phyloP scores from a whole-genome alignment of 345 rosid genomes.

The Arabis alpina region DNA sequence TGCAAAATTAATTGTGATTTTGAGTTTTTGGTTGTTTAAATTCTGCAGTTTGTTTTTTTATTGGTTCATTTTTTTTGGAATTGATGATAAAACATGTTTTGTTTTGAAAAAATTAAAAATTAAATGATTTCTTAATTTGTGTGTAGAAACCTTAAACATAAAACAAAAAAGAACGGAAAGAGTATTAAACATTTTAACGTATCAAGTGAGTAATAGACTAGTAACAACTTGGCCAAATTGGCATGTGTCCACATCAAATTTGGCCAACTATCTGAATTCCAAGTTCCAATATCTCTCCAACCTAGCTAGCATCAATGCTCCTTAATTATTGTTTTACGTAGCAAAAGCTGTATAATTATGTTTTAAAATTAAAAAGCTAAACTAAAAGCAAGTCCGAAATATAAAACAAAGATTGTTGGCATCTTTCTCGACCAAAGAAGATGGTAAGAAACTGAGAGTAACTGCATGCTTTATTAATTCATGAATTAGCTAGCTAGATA shows the following conservation, averaged over 20 bases:
- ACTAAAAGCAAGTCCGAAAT: slow-evolving; percentile 13
- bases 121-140: too few species aligned
- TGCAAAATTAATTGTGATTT: too few species aligned
- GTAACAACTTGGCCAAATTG: slow-evolving; percentile 41
- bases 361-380: background rate
- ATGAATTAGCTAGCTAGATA: slow-evolving; percentile 7
- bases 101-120: too few species aligned
- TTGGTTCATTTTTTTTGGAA: too few species aligned
- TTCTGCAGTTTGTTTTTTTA: too few species aligned
- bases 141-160: too few species aligned
- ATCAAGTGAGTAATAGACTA: slow-evolving; percentile 23
- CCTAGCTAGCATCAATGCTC: slow-evolving; percentile 36
- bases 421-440: slow-evolving; percentile 29
- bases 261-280: slow-evolving; percentile 36
- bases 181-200: slow-evolving; percentile 24
- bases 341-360: slow-evolving; percentile 31
- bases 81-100: too few species aligned
- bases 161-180: too few species aligned
- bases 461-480: background rate
- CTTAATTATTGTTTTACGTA: slow-evolving; percentile 40
- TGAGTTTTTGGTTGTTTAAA: too few species aligned
- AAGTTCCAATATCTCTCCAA: slow-evolving; percentile 30
- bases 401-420: slow-evolving; percentile 17
- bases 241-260: slow-evolving; percentile 46
- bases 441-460: slow-evolving; percentile 11